Evolutionary conservation across 2,329 filamentous ascomycete genomes (phyloP).

Genomic region (Aspergillus arachidicola): DNA sequence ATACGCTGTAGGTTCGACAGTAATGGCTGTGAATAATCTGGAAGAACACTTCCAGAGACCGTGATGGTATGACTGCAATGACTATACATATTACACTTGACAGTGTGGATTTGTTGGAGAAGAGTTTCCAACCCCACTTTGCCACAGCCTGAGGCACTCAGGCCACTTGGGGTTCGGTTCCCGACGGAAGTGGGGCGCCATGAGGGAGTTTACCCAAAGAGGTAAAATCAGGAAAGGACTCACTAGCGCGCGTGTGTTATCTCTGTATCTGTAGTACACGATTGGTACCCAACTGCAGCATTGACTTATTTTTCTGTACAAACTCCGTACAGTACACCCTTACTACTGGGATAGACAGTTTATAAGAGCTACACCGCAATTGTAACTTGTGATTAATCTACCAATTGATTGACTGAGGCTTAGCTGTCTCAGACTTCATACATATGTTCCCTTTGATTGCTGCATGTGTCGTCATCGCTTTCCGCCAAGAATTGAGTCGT

Average conservation of each 20-base stretch:
- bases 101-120: conserved; percentile 7
- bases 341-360: not conserved
- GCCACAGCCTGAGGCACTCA: conserved; percentile 21
- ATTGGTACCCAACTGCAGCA: not conserved
- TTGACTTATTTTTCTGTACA: not conserved
- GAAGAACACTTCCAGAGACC: not conserved
- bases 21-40: not conserved
- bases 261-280: not conserved
- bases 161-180: conserved; percentile 9
- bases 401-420: not conserved
- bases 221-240: not conserved
- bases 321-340: not conserved
- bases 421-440: conserved; percentile 8
- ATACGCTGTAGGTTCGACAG: not conserved
- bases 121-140: conserved; percentile 24
- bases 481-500: conserved; percentile 5
- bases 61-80: not conserved
- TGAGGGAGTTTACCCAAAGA: conserved; percentile 8
- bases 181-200: conserved; percentile 18
- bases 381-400: not conserved
- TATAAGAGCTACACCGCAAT: conserved; percentile 3
- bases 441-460: conserved; percentile 8
- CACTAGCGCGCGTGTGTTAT: not conserved
- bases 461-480: conserved; percentile 16
- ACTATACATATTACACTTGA: not conserved